A percentile compares a stretch with the other conserved stretches of the same genome.
Evolutionary conservation across 2,329 filamentous ascomycete species (phyloP).

Genomic region (Pyrenophora seminiperda): DNA sequence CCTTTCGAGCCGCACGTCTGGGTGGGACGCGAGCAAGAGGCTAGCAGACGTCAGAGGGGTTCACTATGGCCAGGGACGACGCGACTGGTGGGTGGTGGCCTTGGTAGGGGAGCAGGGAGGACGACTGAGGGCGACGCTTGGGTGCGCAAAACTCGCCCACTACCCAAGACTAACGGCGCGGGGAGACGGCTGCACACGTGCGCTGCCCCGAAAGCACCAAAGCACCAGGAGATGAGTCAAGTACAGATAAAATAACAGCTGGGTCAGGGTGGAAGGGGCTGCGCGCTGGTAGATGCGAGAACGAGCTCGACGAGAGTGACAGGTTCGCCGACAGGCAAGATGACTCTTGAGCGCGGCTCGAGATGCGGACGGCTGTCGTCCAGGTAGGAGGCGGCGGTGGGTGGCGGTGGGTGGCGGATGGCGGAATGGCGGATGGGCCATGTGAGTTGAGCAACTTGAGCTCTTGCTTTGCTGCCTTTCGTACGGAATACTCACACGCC

Average conservation of each 20-base stretch:
- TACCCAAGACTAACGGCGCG: constrained; percentile 15
- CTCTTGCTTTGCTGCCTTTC: too few species aligned
- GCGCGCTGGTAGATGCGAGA: not conserved
- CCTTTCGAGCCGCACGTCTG: constrained; percentile 31
- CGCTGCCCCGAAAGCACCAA: constrained; percentile 2
- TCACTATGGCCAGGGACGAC: constrained; percentile 8
- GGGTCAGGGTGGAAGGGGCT: not conserved
- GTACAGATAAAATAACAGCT: too few species aligned
- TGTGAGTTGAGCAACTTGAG: too few species aligned
- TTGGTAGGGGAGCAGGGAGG: constrained; percentile 6
- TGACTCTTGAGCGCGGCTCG: too few species aligned
- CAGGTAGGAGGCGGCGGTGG: too few species aligned
- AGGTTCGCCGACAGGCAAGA: too few species aligned
- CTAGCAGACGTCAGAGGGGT: constrained; percentile 17
- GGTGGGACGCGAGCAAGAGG: constrained; percentile 28
- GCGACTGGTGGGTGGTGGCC: constrained; percentile 5
- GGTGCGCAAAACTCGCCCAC: constrained; percentile 10
- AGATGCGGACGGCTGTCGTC: too few species aligned
- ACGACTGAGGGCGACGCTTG: constrained; percentile 8
- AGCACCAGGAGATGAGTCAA: not conserved
- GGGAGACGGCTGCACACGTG: constrained; percentile 18
- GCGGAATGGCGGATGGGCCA: too few species aligned
- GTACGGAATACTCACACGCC: too few species aligned
- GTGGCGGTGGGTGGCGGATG: too few species aligned
- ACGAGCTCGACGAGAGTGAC: too few species aligned